Conservation (phyloP, 2,329 filamentous ascomycete genomes). For the Aspergillus fructus region DNA sequence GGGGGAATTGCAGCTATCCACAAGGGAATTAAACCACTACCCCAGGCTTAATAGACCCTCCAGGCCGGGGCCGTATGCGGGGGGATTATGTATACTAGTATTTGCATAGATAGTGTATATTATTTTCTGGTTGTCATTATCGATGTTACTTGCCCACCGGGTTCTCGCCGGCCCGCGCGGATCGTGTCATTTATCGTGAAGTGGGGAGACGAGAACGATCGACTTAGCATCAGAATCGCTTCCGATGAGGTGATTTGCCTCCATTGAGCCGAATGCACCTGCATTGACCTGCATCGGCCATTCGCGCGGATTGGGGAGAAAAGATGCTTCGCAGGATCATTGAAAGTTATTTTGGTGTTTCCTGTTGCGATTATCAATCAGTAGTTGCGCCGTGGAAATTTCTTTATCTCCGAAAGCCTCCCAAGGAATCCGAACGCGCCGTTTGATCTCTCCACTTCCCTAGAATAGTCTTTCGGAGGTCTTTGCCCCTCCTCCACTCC, state of each 20-base stretch:
- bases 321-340: not conserved
- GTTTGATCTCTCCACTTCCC: conserved; percentile 7
- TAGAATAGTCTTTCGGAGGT: conserved; percentile 1
- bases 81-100: conserved; percentile 4
- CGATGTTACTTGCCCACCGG: not conserved
- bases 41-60: conserved; percentile 9
- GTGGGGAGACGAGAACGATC: conserved; percentile 5
- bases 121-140: not conserved
- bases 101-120: not conserved
- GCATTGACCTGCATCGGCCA: not conserved
- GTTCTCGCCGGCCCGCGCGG: not conserved
- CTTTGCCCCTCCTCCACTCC: conserved; percentile 12
- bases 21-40: conserved; percentile 80
- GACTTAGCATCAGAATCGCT: conserved; percentile 13
- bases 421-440: conserved; percentile 2
- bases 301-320: not conserved
- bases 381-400: not conserved
- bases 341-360: not conserved
- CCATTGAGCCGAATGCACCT: not conserved
- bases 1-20: conserved; percentile 94
- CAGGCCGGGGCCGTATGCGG: not conserved
- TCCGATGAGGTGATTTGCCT: conserved; percentile 19
- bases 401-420: conserved; percentile 7
- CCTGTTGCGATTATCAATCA: conserved; percentile 4
- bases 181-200: not conserved